Evolutionary conservation across 306 rosid genomes (phyloP), one percentile per base, ranked within the genome.

Genomic region (Adenanthera pavonina): DNA sequence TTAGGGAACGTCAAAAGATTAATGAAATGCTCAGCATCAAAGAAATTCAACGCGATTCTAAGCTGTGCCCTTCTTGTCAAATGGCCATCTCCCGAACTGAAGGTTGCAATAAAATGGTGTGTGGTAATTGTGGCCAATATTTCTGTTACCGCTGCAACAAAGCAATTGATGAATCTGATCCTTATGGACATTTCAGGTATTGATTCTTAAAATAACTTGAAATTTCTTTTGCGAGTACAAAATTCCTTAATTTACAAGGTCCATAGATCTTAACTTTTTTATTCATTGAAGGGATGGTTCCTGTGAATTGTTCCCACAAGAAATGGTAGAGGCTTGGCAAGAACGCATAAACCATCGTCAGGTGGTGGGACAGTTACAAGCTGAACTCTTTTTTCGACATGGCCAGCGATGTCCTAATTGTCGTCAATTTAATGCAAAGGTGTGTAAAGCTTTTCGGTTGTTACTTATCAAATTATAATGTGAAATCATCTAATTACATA

Each of bases 61-160:
- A 95, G 89, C 87, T 84, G 48, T 95, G 97, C 82, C 98, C 98
- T 13, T 88, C 88, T 54, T 95, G 98, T 87, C 82, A 87, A 75
- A 90, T 90, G 88, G 97, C 97, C 36, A 95, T 95, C 84, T 91
- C 94, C 43, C 88, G 87, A 82, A 87, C 82, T 33, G 97, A 84
- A 64, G 98, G 97, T 70, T 95, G 98, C 85, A 95, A 95, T 89
- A 95, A 95, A 89, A 95, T 90, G 97, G 88, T 82, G 77, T 95
- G 98, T 62, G 47, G 86, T 38, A 95, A 95, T 72, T 95, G 98
- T 79, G 94, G 80, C 69, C 83, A 91, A 53, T 90, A 87, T 81
- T 95, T 95, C 83, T 95, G 98, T 86, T 95, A 95, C 87, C 87
- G 84, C 20, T 95, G 98, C 86, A 89, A 87, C 90, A 86, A 89